Evolutionary conservation across 176 grass and related monocot species (phyloP).

Genomic region (Leersia perrieri): DNA sequence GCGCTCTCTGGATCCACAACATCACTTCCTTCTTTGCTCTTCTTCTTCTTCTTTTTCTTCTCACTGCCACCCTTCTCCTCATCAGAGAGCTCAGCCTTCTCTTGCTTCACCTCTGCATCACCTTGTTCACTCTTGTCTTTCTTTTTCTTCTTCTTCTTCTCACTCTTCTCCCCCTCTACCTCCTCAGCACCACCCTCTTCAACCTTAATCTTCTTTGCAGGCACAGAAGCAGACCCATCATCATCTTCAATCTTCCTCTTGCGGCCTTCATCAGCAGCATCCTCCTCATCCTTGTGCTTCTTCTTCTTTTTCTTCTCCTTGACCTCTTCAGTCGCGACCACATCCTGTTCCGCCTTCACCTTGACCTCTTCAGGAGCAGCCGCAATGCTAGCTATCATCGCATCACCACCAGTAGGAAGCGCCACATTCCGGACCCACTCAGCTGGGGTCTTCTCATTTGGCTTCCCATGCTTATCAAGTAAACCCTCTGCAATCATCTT

Average conservation of each 20-base stretch:
- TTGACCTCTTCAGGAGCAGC: slow-evolving; percentile 55
- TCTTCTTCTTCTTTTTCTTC: slow-evolving; percentile 87
- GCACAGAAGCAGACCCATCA: slow-evolving; percentile 19
- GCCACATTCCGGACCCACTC: slow-evolving; percentile 78
- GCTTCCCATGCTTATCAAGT: slow-evolving; percentile 88
- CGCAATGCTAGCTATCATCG: slow-evolving; percentile 65
- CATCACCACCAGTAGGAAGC: slow-evolving; percentile 79
- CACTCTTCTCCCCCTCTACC: slow-evolving; percentile 57
- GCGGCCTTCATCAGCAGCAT: neutral
- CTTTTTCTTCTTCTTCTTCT: slow-evolving; percentile 94
- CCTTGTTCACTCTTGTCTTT: slow-evolving; percentile 52
- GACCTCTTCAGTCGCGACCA: neutral
- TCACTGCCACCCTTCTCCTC: slow-evolving; percentile 44
- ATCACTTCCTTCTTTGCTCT: slow-evolving; percentile 53
- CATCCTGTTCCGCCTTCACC: slow-evolving; percentile 38
- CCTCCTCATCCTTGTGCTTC: slow-evolving; percentile 41
- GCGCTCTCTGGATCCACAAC: neutral
- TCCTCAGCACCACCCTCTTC: slow-evolving; percentile 39
- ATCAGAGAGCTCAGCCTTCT: slow-evolving; percentile 35
- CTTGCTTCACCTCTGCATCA: slow-evolving; percentile 28
- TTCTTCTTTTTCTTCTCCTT: slow-evolving; percentile 78
- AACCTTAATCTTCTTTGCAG: slow-evolving; percentile 70
- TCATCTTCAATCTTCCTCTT: slow-evolving; percentile 40
- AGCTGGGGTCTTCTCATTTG: slow-evolving; percentile 77
- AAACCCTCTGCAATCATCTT: slow-evolving; percentile 69